Evolutionary conservation across 2,329 filamentous ascomycete genomes (phyloP).

Genomic region (Penicillium psychrosexuale): DNA sequence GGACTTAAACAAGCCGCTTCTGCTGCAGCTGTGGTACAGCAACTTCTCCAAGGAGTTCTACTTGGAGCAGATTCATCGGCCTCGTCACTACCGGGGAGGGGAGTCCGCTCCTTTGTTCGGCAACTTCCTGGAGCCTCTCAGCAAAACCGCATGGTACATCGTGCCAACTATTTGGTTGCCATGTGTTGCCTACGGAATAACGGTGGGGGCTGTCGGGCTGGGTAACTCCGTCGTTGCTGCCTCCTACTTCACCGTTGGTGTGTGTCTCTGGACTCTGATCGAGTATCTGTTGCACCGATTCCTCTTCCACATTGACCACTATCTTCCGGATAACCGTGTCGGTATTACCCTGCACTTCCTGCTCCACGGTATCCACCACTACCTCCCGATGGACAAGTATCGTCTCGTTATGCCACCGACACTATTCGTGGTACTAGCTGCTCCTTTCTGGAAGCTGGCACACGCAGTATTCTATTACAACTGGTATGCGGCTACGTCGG

Average conservation of each 20-base stretch:
- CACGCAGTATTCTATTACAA: constrained; percentile 77
- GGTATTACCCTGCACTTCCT: constrained; percentile 85
- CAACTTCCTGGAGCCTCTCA: constrained; percentile 97
- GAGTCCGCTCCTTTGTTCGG: constrained; percentile 91
- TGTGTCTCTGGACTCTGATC: constrained; percentile 81
- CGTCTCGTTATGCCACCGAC: constrained; percentile 95
- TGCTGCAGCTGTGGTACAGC: constrained; percentile 83
- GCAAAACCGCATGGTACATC: constrained; percentile 91
- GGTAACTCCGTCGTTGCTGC: constrained; percentile 48
- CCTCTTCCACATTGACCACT: constrained; percentile 90
- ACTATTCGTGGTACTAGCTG: constrained; percentile 76
- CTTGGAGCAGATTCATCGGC: constrained; percentile 90
- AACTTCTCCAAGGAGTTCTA: constrained; percentile 96
- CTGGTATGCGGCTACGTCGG: constrained; percentile 75
- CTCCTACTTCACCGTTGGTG: constrained; percentile 66
- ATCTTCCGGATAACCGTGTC: constrained; percentile 87
- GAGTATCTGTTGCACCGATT: constrained; percentile 89
- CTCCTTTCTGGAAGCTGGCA: constrained; percentile 89
- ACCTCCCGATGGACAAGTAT: constrained; percentile 98
- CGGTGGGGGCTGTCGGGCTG: constrained; percentile 62
- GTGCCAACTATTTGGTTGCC: constrained; percentile 83
- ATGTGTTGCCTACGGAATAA: constrained; percentile 69
- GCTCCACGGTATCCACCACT: constrained; percentile 95
- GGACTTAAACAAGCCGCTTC: constrained; percentile 77
- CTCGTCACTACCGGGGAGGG: constrained; percentile 91